Evolutionary conservation across 73 alveolate genomes (phyloP), one percentile per base, ranked within the genome.

Genomic region (Loxodes magnus): DNA sequence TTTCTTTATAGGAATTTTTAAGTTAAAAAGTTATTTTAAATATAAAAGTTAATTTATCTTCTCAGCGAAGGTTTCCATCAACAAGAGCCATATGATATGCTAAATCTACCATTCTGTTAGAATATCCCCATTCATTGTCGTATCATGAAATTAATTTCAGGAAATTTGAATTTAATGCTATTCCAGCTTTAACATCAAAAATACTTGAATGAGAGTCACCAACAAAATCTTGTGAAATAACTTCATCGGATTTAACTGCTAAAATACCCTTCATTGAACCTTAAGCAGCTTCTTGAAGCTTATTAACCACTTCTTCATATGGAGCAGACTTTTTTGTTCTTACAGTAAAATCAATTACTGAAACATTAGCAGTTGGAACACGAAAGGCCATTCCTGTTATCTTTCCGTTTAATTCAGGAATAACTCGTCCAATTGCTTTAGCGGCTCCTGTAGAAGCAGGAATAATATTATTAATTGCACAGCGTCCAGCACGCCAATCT

Each of bases 401-500:
- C 54, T 86, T 86, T 50, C 97, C 97, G 56, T 82, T 82, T 28
- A 79, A 46, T 15, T 66, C 82, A 14, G 93, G 93, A 25, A 86
- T 60, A 25, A 86, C 94, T 44, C 71, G 75, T n/a, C 93, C 93
- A 20, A 86, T 94, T 41, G 94, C 94, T 43, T 81, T 86, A 20
- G 97, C 97, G 33, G 97, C 98, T 2, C 98, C 98, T 21, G 98
- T 91, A 36, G 97, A 56, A 20, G 98, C 74, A 31, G 98, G 98
- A 63, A 91, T 91, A 60, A 91, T 68, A 79, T 91, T 91, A 56
- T 80, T 79, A 4, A 90, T 70, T 23, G 98, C 93, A 42, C 95
- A 92, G 37, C 97, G 84, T 48, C 97, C 98, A 15, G 95, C 97
- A 49, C 97, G 84, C 98, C 98, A 91, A 76, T 75, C 98, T 67